phyloP scores from a whole-genome alignment of 73 alveolate species.

The Stentor coeruleus region DNA sequence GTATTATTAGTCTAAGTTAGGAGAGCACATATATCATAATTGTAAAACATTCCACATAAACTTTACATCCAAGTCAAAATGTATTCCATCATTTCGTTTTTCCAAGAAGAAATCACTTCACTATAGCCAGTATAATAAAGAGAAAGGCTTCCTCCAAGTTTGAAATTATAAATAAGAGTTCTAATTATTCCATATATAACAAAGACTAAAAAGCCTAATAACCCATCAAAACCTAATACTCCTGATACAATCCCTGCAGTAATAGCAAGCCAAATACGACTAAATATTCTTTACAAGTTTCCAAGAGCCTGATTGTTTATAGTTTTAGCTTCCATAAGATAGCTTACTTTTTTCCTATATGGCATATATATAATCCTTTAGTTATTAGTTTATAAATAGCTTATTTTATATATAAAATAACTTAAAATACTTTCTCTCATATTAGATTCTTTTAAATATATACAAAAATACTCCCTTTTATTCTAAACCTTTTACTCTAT shows the following conservation, averaged over 20 bases:
- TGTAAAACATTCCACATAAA: background rate
- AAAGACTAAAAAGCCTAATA: background rate
- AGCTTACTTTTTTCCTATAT: background rate
- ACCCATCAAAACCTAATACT: background rate
- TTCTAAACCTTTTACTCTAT: too few species aligned
- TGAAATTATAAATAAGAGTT: background rate
- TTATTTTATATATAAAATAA: too few species aligned
- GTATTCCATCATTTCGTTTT: background rate
- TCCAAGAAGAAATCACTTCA: background rate
- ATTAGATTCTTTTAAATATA: too few species aligned
- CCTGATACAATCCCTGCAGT: background rate
- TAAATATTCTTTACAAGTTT: background rate
- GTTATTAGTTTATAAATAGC: too few species aligned
- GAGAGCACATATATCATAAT: too few species aligned
- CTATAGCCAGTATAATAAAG: background rate
- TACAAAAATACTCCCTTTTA: too few species aligned
- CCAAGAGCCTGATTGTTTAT: background rate
- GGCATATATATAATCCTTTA: constrained; percentile 1
- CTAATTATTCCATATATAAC: background rate
- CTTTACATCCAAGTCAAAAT: background rate
- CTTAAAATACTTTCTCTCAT: too few species aligned
- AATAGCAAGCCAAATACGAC: background rate
- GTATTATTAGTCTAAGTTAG: too few species aligned
- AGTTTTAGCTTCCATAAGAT: background rate
- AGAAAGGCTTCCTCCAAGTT: background rate